These are phyloP conservation scores for Auxenochlorella protothecoides DNA, from an alignment of 139 green algal genomes.

Conservation along the genomic window DNA sequence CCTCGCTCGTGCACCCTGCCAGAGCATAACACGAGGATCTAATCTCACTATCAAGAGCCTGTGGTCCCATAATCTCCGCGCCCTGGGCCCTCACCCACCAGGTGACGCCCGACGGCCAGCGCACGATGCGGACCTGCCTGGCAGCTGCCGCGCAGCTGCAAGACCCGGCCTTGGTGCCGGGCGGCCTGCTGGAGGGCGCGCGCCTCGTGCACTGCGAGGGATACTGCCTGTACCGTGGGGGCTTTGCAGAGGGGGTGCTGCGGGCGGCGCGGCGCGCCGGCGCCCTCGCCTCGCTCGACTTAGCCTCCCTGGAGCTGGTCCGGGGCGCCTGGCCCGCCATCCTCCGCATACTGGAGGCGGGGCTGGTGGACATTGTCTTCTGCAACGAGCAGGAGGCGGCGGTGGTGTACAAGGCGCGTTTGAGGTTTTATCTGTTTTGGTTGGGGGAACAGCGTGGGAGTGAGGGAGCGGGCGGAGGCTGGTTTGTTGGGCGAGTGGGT, in stretches of 20 bases:
- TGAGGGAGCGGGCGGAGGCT: too few relatives aligned
- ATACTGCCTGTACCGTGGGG: conserved; percentile 56
- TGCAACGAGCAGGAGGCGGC: conserved; percentile 73
- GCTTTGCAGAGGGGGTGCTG: conserved; percentile 21
- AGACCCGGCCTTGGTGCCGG: conserved; percentile 22
- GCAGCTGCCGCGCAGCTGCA: conserved; percentile 54
- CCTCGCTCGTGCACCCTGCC: too few relatives aligned
- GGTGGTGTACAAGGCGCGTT: conserved; percentile 22
- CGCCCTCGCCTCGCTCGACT: conserved; percentile 53
- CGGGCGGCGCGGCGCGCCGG: conserved; percentile 13
- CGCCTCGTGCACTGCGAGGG: conserved; percentile 68
- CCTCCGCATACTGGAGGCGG: conserved; percentile 33
- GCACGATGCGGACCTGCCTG: conserved; percentile 84
- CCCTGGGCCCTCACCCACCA: neutral
- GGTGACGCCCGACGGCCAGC: conserved; percentile 66
- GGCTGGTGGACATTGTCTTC: conserved; percentile 71
- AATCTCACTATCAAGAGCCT: too few relatives aligned
- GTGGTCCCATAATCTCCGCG: too few relatives aligned
- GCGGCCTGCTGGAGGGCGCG: conserved; percentile 15
- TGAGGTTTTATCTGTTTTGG: too few relatives aligned
- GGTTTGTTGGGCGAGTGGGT: too few relatives aligned
- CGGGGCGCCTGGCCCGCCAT: conserved; percentile 4
- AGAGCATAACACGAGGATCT: too few relatives aligned
- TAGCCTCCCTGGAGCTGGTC: conserved; percentile 74
- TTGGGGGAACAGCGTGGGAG: too few relatives aligned